Base-by-base conservation (phyloP, 1,139 yeast genomes). In the Candida glucosophila region DNA sequence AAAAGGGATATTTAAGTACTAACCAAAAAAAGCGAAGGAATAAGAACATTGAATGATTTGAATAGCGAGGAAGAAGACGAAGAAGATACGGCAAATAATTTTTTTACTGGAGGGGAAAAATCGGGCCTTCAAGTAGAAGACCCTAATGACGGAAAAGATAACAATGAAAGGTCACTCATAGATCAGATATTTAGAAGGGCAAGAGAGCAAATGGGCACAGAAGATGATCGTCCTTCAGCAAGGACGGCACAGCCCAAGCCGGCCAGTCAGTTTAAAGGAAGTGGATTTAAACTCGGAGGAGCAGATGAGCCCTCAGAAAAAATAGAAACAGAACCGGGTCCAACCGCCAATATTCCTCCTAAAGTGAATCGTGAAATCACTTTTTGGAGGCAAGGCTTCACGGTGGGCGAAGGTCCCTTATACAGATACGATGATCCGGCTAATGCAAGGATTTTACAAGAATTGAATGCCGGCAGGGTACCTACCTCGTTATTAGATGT, bases 351-450 rank as follows among this genome's bases (percentile, higher is more conserved):
- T 30, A 58, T 54, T 27, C 65, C 69, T 3, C 57, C 57, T 19
- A 73, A 70, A 31, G 92, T 76, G 5, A 65, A 67, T 11, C 65
- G 93, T 44, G 79, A 78, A 27, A 78, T 92, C 35, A 85, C 94
- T 0, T 90, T 90, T 50, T 90, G 98, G 98, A 77, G 77, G 41
- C 92, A 90, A 47, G 98, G 98, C 3, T 90, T 92, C 55, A 83
- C 86, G 29, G 88, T 90, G 16, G 97, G 90, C 12, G 94, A 86
- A 27, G 96, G 97, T 2, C 74, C 74, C 12, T 64, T 90, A 33
- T 78, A 72, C 51, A 65, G 93, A 31, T 90, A 86, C 47, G 96
- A 90, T 43, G 97, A 90, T 49, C 95, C 95, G 5, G 74, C 69
- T 14, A 90, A 90, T 47, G 75, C 77, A 26, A 70, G 67, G 25